A percentile compares a stretch with the other conserved stretches of the same genome.
Conservation (phyloP, 805 yeast genomes). For the Starmerella bombicola region DNA sequence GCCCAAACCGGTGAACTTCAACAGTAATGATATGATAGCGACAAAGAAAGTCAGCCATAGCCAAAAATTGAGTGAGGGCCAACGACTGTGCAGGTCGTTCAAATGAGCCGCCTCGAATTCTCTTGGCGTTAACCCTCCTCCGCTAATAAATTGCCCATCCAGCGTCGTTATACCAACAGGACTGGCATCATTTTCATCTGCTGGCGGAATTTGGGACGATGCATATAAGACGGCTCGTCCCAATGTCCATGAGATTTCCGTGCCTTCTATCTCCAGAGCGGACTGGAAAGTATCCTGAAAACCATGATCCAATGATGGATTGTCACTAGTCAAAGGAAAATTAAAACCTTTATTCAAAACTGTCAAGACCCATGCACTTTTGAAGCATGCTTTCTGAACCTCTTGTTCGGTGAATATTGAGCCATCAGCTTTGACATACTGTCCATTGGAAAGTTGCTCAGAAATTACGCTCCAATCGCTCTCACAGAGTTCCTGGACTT, state of each 20-base stretch:
- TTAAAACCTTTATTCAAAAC: slow-evolving; percentile 86
- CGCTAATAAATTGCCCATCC: slow-evolving; percentile 17
- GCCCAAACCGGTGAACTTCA: background rate
- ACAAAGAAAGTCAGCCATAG: background rate
- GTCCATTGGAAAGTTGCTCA: slow-evolving; percentile 40
- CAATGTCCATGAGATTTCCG: slow-evolving; percentile 88
- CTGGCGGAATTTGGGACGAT: slow-evolving; percentile 44
- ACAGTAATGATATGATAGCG: background rate
- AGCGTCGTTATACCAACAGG: slow-evolving; percentile 21
- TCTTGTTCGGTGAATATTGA: slow-evolving; percentile 39
- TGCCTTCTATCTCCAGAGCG: slow-evolving; percentile 65
- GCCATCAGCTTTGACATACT: slow-evolving; percentile 35
- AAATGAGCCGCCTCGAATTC: background rate
- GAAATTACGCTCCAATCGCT: slow-evolving; percentile 51
- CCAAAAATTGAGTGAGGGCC: background rate
- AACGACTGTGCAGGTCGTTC: background rate
- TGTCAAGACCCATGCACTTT: slow-evolving; percentile 87
- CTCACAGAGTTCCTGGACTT: slow-evolving; percentile 62
- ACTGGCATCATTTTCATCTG: background rate
- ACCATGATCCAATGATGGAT: slow-evolving; percentile 26
- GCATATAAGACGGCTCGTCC: slow-evolving; percentile 81
- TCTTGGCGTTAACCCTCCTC: slow-evolving; percentile 20
- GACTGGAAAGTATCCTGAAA: slow-evolving; percentile 59
- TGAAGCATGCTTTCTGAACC: slow-evolving; percentile 73
- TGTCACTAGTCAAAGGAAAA: slow-evolving; percentile 40